Evolutionary conservation across 169 alveolate species (phyloP).

Genomic region (Hepatocystis sp.): DNA sequence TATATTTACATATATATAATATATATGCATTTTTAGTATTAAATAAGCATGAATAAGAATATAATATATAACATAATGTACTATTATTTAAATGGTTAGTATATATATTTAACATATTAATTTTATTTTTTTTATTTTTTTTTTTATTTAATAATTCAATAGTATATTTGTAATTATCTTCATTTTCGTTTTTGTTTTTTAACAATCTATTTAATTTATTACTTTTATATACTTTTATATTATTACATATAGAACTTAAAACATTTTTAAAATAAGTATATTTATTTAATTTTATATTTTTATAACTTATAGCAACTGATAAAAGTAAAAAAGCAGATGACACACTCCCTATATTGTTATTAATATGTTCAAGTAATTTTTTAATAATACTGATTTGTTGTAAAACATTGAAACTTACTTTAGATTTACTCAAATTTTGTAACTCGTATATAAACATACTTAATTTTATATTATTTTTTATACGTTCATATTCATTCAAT

Average conservation of each 20-base stretch:
- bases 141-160: conserved; percentile 17
- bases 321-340: conserved; percentile 31
- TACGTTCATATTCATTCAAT: conserved; percentile 43
- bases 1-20: conserved; percentile 44
- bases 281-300: conserved; percentile 24
- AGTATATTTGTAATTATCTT: conserved; percentile 40
- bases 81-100: conserved; percentile 45
- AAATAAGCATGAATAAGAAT: conserved; percentile 47
- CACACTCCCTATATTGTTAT: conserved; percentile 13
- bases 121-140: conserved; percentile 4
- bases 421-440: conserved; percentile 48
- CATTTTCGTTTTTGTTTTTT: background rate
- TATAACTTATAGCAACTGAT: conserved; percentile 43
- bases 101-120: conserved; percentile 41
- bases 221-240: conserved; percentile 40
- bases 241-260: conserved; percentile 23
- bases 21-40: conserved; percentile 12
- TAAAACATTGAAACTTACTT: conserved; percentile 25
- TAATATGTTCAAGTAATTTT: conserved; percentile 13
- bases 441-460: conserved; percentile 36
- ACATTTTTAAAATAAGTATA: conserved; percentile 59
- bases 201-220: conserved; percentile 18
- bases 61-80: conserved; percentile 21
- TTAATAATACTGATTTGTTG: conserved; percentile 25
- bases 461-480: conserved; percentile 12